phyloP scores from a whole-genome alignment of 2,329 filamentous ascomycete species.

The Pezizomycotina sp. region DNA sequence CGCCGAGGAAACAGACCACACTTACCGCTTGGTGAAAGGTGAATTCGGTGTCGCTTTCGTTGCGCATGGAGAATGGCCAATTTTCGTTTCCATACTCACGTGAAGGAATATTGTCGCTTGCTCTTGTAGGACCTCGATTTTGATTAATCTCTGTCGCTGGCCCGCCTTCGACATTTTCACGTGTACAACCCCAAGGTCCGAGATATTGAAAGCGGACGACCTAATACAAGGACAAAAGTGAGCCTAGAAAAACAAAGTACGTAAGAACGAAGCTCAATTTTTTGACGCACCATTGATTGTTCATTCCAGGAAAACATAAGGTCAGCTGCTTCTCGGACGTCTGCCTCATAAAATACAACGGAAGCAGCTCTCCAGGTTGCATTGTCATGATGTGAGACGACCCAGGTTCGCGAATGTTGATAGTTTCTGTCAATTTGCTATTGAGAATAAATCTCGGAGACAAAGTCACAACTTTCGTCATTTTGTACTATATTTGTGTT shows the following conservation, averaged over 20 bases:
- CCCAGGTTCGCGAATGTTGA: constrained; percentile 70
- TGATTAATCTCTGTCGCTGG: constrained; percentile 72
- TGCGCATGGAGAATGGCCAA: constrained; percentile 97
- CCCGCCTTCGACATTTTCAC: constrained; percentile 85
- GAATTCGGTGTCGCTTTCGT: constrained; percentile 93
- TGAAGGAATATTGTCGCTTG: constrained; percentile 86
- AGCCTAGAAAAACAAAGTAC: neutral
- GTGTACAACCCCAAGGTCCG: constrained; percentile 79
- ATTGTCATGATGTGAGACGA: constrained; percentile 61
- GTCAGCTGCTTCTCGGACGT: constrained; percentile 73
- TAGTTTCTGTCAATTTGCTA: constrained; percentile 76
- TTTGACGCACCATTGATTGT: constrained; percentile 64
- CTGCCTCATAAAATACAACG: constrained; percentile 78
- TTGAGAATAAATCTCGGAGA: constrained; percentile 85
- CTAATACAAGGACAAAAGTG: constrained; percentile 2
- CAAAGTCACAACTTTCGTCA: constrained; percentile 88
- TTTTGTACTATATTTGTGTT: constrained; percentile 56
- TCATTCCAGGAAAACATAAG: constrained; percentile 79
- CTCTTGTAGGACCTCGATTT: constrained; percentile 81
- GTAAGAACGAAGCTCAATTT: neutral
- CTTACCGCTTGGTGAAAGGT: constrained; percentile 72
- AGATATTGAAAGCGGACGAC: constrained; percentile 92
- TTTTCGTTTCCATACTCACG: constrained; percentile 74
- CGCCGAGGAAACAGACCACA: constrained; percentile 16
- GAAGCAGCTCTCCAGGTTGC: constrained; percentile 60